phyloP scores from a whole-genome alignment of 768 basidiomycete species.

The Naganishia kalamii region DNA sequence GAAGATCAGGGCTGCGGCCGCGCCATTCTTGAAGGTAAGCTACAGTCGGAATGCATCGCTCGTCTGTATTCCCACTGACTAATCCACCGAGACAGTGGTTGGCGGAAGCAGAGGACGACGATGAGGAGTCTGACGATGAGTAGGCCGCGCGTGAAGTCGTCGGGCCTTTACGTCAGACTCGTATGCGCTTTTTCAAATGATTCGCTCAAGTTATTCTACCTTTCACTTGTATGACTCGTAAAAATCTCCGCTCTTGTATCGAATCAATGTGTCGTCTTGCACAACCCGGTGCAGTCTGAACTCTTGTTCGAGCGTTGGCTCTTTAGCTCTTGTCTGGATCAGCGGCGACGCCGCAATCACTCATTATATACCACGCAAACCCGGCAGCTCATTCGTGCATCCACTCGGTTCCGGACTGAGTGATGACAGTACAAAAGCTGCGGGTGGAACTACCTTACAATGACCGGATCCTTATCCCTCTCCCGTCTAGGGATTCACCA shows the following conservation, averaged over 20 bases:
- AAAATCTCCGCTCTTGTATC: constrained; percentile 10
- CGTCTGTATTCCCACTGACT: background rate
- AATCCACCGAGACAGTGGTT: constrained; percentile 26
- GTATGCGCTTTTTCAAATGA: background rate
- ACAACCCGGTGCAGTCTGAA: no score
- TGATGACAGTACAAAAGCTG: no score
- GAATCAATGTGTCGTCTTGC: no score
- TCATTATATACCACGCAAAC: no score
- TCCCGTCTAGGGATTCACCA: background rate
- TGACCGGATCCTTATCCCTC: no score
- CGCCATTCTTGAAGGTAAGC: constrained; percentile 79
- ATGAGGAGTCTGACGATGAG: constrained; percentile 22
- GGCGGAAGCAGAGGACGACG: constrained; percentile 23
- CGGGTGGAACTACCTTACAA: background rate
- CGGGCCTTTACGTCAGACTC: background rate
- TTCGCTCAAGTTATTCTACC: background rate
- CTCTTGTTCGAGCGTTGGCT: no score
- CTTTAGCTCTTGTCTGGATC: no score
- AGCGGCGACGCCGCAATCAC: no score
- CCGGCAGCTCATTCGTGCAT: no score
- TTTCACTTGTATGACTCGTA: background rate
- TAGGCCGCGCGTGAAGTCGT: background rate
- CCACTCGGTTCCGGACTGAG: no score
- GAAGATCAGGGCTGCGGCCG: constrained; percentile 83
- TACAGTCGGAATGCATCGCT: no score